Percentiles rank a stretch among this genome's conserved stretches.
These are phyloP conservation scores for Pelargonium fulgidum DNA, from an alignment of 441 rosid species.

Conservation along the genomic window DNA sequence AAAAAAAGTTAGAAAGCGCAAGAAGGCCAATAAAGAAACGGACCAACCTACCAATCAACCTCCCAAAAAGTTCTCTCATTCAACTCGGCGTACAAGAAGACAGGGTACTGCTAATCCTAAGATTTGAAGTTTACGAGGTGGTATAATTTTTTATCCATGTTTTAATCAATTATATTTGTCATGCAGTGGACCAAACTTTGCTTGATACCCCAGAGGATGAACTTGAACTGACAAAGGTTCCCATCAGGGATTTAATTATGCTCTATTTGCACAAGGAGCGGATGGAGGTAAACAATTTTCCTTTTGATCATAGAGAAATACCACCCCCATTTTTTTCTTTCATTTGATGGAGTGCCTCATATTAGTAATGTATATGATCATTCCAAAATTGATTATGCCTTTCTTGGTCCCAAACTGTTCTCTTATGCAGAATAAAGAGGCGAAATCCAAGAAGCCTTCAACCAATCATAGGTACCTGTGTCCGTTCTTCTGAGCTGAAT, in stretches of 20 bases:
- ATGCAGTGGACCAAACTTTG: conserved; percentile 52
- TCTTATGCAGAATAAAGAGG: conserved; percentile 54
- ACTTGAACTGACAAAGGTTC: conserved; percentile 44
- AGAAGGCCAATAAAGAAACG: conserved; percentile 31
- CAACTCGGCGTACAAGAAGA: conserved; percentile 60
- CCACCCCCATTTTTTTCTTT: not conserved
- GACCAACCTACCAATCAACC: conserved; percentile 38
- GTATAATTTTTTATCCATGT: conserved; percentile 7
- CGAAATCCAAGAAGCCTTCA: conserved; percentile 30
- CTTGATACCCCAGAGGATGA: conserved; percentile 76
- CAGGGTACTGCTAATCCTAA: conserved; percentile 31
- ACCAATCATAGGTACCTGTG: conserved; percentile 46
- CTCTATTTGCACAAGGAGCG: conserved; percentile 62
- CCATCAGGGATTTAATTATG: conserved; percentile 63
- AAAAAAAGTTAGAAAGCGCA: conserved; percentile 37
- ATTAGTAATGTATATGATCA: not conserved
- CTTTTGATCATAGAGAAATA: not conserved
- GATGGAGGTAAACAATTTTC: conserved; percentile 37
- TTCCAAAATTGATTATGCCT: not conserved
- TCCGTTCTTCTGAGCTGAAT: not conserved
- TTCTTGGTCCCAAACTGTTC: conserved; percentile 13
- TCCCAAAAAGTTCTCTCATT: conserved; percentile 61
- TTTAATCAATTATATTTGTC: conserved; percentile 12
- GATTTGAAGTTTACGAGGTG: conserved; percentile 2
- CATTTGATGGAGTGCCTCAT: too few relatives aligned